Evolutionary conservation across 441 rosid genomes (phyloP).

Genomic region (Pelargonium cotyledonis): DNA sequence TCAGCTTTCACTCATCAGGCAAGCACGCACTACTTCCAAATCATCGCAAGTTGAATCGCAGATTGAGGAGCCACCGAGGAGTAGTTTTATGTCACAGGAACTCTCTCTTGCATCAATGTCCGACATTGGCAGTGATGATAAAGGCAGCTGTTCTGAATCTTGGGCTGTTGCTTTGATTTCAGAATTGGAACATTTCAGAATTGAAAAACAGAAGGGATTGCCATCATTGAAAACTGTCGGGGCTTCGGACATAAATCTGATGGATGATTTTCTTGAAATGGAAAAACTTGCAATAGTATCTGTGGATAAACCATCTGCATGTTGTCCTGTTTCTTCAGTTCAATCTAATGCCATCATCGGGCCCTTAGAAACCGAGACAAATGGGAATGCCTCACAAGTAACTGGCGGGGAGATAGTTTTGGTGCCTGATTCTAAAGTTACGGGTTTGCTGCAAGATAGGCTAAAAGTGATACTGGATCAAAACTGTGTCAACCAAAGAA

Average conservation of each 20-base stretch:
- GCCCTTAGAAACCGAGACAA: constrained; percentile 30
- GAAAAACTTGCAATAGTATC: constrained; percentile 69
- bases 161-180: constrained; percentile 70
- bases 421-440: constrained; percentile 24
- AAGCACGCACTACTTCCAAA: constrained; percentile 51
- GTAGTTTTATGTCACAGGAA: constrained; percentile 35
- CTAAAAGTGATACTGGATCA: constrained; percentile 61
- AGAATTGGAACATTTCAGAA: constrained; percentile 63
- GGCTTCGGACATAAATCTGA: constrained; percentile 56
- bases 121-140: constrained; percentile 54
- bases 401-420: constrained; percentile 17
- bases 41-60: constrained; percentile 36
- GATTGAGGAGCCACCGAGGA: constrained; percentile 38
- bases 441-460: constrained; percentile 69
- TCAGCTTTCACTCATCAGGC: constrained; percentile 55
- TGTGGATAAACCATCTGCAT: constrained; percentile 32
- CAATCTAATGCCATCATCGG: constrained; percentile 23
- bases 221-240: constrained; percentile 35
- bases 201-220: constrained; percentile 36
- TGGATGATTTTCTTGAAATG: constrained; percentile 86
- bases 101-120: constrained; percentile 42
- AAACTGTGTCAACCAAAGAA: constrained; percentile 43
- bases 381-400: constrained; percentile 22
- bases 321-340: constrained; percentile 33
- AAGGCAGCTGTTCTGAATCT: constrained; percentile 54